A percentile compares a stretch with the other conserved stretches of the same genome.
These are phyloP conservation scores for Vaccinium darrowii DNA, from an alignment of 148 eudicot genomes.

Conservation along the genomic window DNA sequence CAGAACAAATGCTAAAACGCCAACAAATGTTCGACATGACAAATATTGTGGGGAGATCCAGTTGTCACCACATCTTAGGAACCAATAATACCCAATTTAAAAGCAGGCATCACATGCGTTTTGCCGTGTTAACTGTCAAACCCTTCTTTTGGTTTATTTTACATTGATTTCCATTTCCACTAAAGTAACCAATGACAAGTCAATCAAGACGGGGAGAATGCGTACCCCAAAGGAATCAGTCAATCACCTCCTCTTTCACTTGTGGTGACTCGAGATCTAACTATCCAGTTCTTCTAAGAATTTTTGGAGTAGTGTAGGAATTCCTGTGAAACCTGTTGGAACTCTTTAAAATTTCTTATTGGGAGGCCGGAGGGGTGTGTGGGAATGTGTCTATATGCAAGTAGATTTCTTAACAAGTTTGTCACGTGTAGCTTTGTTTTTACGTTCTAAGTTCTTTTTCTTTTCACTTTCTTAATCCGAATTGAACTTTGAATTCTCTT, in stretches of 20 bases:
- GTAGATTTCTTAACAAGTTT: not conserved
- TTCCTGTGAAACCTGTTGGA: not conserved
- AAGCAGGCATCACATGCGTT: not conserved
- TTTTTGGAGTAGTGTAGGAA: not conserved
- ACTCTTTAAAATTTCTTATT: not conserved
- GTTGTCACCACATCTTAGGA: not conserved
- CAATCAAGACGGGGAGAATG: not conserved
- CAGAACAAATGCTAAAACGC: conserved; percentile 2
- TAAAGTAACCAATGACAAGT: conserved; percentile 10
- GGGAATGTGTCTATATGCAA: not conserved
- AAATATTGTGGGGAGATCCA: conserved; percentile 10
- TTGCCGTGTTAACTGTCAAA: not conserved
- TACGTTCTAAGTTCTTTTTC: not conserved
- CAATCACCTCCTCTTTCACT: not conserved
- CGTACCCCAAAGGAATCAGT: not conserved
- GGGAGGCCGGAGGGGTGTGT: not conserved
- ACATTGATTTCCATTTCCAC: not conserved
- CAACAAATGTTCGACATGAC: not conserved
- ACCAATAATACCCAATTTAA: not conserved
- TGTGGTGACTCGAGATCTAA: not conserved
- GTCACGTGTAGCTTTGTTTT: not conserved
- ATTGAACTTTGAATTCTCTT: not conserved
- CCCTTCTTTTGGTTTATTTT: not conserved
- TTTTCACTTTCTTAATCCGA: not conserved
- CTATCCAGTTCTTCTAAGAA: not conserved